Percentiles rank a stretch among this genome's conserved stretches.
These are phyloP conservation scores for Berkeleyomyces basicola DNA, from an alignment of 2,329 filamentous ascomycete genomes.

Conservation along the genomic window DNA sequence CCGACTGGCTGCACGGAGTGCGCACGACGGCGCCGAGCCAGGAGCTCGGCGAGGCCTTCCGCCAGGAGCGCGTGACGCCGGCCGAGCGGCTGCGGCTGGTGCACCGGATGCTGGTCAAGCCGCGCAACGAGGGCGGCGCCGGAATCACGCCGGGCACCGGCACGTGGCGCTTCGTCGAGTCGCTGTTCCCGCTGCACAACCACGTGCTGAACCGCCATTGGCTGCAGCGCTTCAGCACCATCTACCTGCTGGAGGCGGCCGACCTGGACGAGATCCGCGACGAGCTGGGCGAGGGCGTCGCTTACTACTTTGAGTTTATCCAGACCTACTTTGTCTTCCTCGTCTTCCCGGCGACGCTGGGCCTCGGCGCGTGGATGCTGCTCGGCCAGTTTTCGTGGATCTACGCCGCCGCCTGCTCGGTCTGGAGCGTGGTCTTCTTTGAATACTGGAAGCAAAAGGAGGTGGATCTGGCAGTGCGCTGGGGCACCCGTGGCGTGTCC, in stretches of 20 bases:
- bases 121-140: constrained; percentile 58
- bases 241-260: constrained; percentile 46
- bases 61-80: constrained; percentile 63
- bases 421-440: constrained; percentile 84
- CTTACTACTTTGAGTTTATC: constrained; percentile 90
- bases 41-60: constrained; percentile 50
- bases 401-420: constrained; percentile 59
- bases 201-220: constrained; percentile 57
- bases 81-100: constrained; percentile 78
- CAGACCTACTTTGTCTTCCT: constrained; percentile 81
- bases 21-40: constrained; percentile 59
- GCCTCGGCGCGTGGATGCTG: constrained; percentile 62
- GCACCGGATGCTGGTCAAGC: constrained; percentile 66
- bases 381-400: constrained; percentile 69
- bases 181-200: constrained; percentile 67
- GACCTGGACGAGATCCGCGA: constrained; percentile 62
- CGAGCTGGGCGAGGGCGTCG: constrained; percentile 67
- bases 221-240: constrained; percentile 58
- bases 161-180: constrained; percentile 55
- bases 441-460: constrained; percentile 96
- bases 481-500: constrained; percentile 76
- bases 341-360: constrained; percentile 64
- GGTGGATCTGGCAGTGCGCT: constrained; percentile 67
- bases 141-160: constrained; percentile 54
- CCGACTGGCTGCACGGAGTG: constrained; percentile 88